A percentile compares a stretch with the other conserved stretches of the same genome.
Conservation (phyloP, 257 asterid genomes). For the Ehretia macrophylla region DNA sequence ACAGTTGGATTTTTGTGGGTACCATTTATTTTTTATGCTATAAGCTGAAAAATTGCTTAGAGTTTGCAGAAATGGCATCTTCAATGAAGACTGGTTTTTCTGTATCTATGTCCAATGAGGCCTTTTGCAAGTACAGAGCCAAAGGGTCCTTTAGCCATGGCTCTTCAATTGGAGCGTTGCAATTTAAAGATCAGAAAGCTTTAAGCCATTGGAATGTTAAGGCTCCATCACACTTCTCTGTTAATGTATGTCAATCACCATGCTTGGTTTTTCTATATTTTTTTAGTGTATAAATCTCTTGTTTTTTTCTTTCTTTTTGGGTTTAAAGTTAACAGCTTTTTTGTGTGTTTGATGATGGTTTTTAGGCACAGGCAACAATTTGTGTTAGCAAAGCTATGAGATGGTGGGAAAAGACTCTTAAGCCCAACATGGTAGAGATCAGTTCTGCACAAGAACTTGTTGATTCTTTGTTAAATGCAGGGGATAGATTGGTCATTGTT, state of each 20-base stretch:
- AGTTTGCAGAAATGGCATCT: slow-evolving; percentile 48
- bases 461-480: slow-evolving; percentile 62
- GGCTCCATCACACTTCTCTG: slow-evolving; percentile 38
- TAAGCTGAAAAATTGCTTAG: slow-evolving; percentile 14
- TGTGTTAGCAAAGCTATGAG: slow-evolving; percentile 48
- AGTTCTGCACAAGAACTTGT: slow-evolving; percentile 61
- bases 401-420: slow-evolving; percentile 89
- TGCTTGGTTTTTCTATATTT: too few species aligned
- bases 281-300: too few species aligned
- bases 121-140: slow-evolving; percentile 20
- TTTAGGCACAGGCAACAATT: slow-evolving; percentile 59
- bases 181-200: slow-evolving; percentile 36
- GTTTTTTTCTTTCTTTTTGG: too few species aligned
- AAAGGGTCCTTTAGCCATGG: slow-evolving; percentile 33
- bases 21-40: slow-evolving; percentile 20
- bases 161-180: slow-evolving; percentile 38
- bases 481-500: slow-evolving; percentile 70
- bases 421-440: slow-evolving; percentile 82
- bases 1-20: slow-evolving; percentile 17
- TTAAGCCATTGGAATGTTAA: slow-evolving; percentile 25
- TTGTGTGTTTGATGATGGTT: background rate
- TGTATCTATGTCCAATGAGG: slow-evolving; percentile 39
- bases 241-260: slow-evolving; percentile 42
- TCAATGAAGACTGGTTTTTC: slow-evolving; percentile 47
- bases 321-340: too few species aligned